phyloP scores from a whole-genome alignment of 352 stramenopile genomes.

The Phytophthora litchii region DNA sequence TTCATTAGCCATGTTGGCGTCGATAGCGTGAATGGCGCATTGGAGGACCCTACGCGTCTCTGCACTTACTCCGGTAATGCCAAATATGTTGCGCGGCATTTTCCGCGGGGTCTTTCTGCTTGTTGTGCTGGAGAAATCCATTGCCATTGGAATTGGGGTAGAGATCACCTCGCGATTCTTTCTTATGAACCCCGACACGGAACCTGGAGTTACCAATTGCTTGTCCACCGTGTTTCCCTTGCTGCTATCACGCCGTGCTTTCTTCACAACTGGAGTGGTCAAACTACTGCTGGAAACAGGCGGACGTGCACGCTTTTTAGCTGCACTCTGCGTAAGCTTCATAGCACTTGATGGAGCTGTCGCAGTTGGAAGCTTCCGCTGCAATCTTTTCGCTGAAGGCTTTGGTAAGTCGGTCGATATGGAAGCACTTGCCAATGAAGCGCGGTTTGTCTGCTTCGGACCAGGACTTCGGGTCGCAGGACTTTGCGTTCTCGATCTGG shows the following conservation, averaged over 20 bases:
- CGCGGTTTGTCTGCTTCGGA: constrained; percentile 13
- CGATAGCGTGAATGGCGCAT: constrained; percentile 80
- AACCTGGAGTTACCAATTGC: constrained; percentile 32
- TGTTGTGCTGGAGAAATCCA: constrained; percentile 38
- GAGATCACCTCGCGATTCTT: constrained; percentile 40
- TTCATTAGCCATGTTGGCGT: constrained; percentile 61
- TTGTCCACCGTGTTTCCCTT: constrained; percentile 28
- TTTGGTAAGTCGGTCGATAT: constrained; percentile 21
- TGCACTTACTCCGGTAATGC: constrained; percentile 73
- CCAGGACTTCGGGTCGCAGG: constrained; percentile 6
- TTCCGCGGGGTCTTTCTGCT: constrained; percentile 39
- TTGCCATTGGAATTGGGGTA: constrained; percentile 39
- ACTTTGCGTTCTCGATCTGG: constrained; percentile 26
- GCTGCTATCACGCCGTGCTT: constrained; percentile 22
- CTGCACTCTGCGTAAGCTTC: constrained; percentile 20
- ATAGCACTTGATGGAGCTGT: constrained; percentile 18
- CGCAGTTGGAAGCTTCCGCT: constrained; percentile 21
- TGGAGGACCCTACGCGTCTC: constrained; percentile 67
- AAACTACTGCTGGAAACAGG: constrained; percentile 19
- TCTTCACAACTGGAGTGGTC: constrained; percentile 41
- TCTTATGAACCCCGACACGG: constrained; percentile 35
- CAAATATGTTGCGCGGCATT: constrained; percentile 62
- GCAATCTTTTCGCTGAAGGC: constrained; percentile 22
- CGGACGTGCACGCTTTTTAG: constrained; percentile 30
- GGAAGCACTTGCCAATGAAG: constrained; percentile 32